A percentile compares a stretch with the other conserved stretches of the same genome.
Conservation (phyloP, 1,139 yeast genomes). For the Spathaspora sp. region DNA sequence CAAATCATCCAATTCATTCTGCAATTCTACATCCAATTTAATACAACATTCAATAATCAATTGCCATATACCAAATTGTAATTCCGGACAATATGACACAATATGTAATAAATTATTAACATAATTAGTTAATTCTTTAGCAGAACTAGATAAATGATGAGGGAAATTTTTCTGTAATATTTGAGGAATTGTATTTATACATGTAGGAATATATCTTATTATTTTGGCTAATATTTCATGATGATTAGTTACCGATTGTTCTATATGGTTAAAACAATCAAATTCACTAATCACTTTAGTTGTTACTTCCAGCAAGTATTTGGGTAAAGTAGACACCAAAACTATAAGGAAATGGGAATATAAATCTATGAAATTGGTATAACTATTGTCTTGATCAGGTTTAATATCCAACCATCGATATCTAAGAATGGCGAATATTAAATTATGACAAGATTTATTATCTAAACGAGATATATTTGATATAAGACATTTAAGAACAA, state of each 20-base stretch:
- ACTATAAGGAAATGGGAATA: slow-evolving; percentile 70
- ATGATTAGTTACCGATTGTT: slow-evolving; percentile 34
- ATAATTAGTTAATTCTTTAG: slow-evolving; percentile 58
- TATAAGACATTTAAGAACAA: slow-evolving; percentile 34
- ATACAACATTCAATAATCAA: slow-evolving; percentile 76
- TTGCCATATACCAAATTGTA: slow-evolving; percentile 76
- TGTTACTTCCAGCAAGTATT: slow-evolving; percentile 85
- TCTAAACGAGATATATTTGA: slow-evolving; percentile 42
- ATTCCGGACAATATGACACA: slow-evolving; percentile 70
- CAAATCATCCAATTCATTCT: slow-evolving; percentile 80
- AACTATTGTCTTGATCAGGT: slow-evolving; percentile 17
- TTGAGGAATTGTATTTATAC: slow-evolving; percentile 63
- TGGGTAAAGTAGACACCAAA: slow-evolving; percentile 81
- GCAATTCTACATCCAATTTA: slow-evolving; percentile 90
- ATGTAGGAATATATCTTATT: slow-evolving; percentile 75
- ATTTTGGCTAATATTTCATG: slow-evolving; percentile 68
- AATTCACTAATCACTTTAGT: slow-evolving; percentile 64
- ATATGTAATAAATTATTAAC: slow-evolving; percentile 61
- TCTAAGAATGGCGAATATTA: slow-evolving; percentile 36
- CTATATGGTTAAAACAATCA: slow-evolving; percentile 17
- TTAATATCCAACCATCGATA: slow-evolving; percentile 56
- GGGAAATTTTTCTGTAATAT: slow-evolving; percentile 68
- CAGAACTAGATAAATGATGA: slow-evolving; percentile 64
- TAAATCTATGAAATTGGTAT: slow-evolving; percentile 44
- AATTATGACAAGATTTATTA: slow-evolving; percentile 30